phyloP scores from a whole-genome alignment of 2,329 filamentous ascomycete genomes.

The Penicillium griseofulvum region DNA sequence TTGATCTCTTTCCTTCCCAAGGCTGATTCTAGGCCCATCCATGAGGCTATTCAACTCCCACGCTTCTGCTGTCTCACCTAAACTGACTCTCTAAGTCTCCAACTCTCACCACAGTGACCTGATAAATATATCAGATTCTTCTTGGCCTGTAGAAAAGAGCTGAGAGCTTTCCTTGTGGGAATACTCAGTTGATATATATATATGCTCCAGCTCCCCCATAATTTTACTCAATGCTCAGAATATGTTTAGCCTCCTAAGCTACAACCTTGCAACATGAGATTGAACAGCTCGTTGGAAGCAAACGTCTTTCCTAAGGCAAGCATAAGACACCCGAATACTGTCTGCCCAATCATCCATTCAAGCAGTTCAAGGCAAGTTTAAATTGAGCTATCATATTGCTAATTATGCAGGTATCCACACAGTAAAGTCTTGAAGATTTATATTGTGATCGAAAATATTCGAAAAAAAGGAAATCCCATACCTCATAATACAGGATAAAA shows the following conservation, averaged over 20 bases:
- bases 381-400: background rate
- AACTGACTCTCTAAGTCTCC: no score
- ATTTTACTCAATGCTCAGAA: no score
- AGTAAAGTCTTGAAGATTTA: background rate
- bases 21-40: no score
- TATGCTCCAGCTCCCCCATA: no score
- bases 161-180: accelerated
- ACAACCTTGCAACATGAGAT: background rate
- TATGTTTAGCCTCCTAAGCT: background rate
- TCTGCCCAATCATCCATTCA: background rate
- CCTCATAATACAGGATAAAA: slow-evolving; percentile 15
- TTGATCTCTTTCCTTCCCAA: no score
- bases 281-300: no score
- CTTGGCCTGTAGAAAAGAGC: no score
- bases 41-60: background rate
- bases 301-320: accelerated
- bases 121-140: background rate
- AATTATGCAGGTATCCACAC: background rate
- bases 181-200: background rate
- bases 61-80: background rate
- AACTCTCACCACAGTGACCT: no score
- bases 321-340: background rate
- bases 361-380: background rate
- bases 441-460: background rate
- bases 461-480: slow-evolving; percentile 1